These are phyloP conservation scores for Backusella parvicylindrica DNA, from an alignment of 192 early-diverging fungal species.

Conservation along the genomic window DNA sequence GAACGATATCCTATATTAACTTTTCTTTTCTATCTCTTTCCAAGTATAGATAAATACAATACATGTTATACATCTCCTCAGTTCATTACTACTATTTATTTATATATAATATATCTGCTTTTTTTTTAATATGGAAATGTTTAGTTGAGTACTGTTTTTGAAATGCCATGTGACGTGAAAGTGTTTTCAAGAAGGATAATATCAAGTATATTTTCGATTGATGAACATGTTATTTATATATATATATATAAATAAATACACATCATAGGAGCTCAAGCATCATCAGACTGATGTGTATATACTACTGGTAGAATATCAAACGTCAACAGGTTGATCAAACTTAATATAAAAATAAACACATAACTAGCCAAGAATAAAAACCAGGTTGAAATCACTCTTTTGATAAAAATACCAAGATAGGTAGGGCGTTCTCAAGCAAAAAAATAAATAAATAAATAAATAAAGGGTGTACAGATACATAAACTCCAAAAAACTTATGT, in stretches of 20 bases:
- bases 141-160: not conserved
- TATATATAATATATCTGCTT: too few species aligned
- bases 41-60: too few species aligned
- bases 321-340: not conserved
- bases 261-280: not conserved
- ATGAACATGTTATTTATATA: not conserved
- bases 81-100: too few species aligned
- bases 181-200: not conserved
- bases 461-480: too few species aligned
- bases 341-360: not conserved
- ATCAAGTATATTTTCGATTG: not conserved
- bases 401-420: not conserved
- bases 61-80: too few species aligned
- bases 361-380: not conserved
- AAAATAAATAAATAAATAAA: too few species aligned
- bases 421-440: too few species aligned
- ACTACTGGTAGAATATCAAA: not conserved
- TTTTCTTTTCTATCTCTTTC: too few species aligned
- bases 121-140: not conserved
- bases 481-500: too few species aligned
- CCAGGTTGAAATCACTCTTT: not conserved
- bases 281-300: not conserved
- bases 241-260: not conserved
- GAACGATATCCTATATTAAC: too few species aligned
- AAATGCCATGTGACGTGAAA: not conserved